Evolutionary conservation across 2,329 filamentous ascomycete genomes (phyloP), one percentile per base, ranked within the genome.

Genomic region (Xylariaceae sp.): DNA sequence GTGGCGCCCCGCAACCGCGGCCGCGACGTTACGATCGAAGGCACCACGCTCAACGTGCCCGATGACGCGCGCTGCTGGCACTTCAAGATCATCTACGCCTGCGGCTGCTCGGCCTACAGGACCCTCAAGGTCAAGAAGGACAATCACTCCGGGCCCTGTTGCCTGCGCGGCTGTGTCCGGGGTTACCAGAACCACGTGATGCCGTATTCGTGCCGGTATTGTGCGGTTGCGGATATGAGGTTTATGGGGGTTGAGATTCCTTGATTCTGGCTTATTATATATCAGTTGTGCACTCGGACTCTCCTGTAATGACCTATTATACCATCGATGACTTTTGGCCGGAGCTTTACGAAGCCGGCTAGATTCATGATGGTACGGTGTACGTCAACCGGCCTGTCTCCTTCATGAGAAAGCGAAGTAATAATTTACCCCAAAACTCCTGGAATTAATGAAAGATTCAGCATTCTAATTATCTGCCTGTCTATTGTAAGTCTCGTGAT

Each of bases 81-180:
- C 1, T 51, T 65, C 41, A 8, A 3, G 2, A 39, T 65, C 2
- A 4, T 49, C 1, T 55, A 62, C 27, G 26, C 49, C 11, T 65
- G 62, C 40, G 56, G 53, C 0, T 56, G 56, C 19, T 51, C 54
- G 26, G 56, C 45, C 4, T 11, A 48, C n/a, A 51, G 47, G 51
- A 41, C 47, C 26, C 50, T 63, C 30, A 43, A 31, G n/a, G 46
- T 64, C 8, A 64, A 62, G 47, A 41, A 48, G 5, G 30, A 59
- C 26, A 30, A 55, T 11, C 62, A 63, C 12, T 8, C 1, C 4
- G 57, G 58, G 1, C 44, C 58, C 2, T 64, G 62, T 35, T 29
- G 8, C 32, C 6, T 55, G 2, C 47, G 54, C 5, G 35, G 54
- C 11, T 63, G 61, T 30, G 1, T 30, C 12, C 26, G n/a, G 12